A percentile compares a stretch with the other conserved stretches of the same genome.
phyloP scores from a whole-genome alignment of 257 asterid species.

The Buddleja alternifolia region DNA sequence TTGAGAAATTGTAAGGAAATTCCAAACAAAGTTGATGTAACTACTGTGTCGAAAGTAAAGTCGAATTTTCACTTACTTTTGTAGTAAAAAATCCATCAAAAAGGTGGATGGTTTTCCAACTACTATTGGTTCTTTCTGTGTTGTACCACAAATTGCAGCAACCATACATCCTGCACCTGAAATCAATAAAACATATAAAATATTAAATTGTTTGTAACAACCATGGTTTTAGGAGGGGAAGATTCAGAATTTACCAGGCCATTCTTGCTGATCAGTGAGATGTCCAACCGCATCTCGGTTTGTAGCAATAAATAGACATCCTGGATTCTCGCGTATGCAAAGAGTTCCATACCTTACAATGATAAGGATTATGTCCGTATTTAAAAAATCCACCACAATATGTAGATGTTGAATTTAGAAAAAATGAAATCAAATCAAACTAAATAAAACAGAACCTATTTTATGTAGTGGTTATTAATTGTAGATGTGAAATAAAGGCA shows the following conservation, averaged over 20 bases:
- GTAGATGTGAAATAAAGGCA: too few species aligned
- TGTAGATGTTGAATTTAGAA: background rate
- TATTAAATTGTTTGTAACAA: background rate
- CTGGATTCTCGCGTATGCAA: slow-evolving; percentile 95
- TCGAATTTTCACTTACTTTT: slow-evolving; percentile 49
- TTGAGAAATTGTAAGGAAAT: too few species aligned
- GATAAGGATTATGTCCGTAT: background rate
- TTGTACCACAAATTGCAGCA: slow-evolving; percentile 85
- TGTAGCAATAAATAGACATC: slow-evolving; percentile 91
- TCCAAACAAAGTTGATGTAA: background rate
- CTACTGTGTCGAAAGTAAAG: slow-evolving; percentile 10
- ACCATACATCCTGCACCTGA: slow-evolving; percentile 99
- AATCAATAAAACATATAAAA: slow-evolving; percentile 22
- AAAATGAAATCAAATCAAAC: background rate
- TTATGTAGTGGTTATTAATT: too few species aligned
- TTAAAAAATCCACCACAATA: background rate
- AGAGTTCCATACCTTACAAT: slow-evolving; percentile 81
- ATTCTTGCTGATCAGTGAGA: slow-evolving; percentile 84
- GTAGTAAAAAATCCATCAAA: slow-evolving; percentile 80
- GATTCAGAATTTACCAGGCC: slow-evolving; percentile 67
- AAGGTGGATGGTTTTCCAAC: slow-evolving; percentile 96
- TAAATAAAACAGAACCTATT: background rate
- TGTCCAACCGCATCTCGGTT: slow-evolving; percentile 89
- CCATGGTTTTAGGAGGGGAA: slow-evolving; percentile 6
- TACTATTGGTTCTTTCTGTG: slow-evolving; percentile 78